phyloP scores from a whole-genome alignment of 306 rosid genomes.

The Canavalia ensiformis region DNA sequence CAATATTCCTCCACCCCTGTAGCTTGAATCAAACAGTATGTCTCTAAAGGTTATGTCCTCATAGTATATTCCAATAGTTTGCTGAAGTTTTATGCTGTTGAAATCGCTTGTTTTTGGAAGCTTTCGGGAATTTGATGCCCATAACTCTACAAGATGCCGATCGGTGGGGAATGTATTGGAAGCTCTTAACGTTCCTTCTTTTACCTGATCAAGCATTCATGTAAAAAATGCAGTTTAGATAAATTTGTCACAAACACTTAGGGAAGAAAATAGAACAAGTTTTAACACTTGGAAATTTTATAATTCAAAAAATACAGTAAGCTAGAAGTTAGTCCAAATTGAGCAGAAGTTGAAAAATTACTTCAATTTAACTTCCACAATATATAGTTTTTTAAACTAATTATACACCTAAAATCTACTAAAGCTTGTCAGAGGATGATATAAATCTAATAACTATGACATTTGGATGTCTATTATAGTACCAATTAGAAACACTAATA shows the following conservation, averaged over 20 bases:
- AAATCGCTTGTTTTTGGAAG: neutral
- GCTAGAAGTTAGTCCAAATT: no score
- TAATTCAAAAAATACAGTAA: no score
- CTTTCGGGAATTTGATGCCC: conserved; percentile 50
- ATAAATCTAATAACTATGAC: neutral
- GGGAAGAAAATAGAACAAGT: no score
- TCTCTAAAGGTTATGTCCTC: conserved; percentile 77
- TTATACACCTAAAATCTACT: neutral
- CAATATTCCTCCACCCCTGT: conserved; percentile 65
- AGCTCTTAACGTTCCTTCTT: conserved; percentile 71
- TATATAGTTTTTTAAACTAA: neutral
- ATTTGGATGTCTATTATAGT: neutral
- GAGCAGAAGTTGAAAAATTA: neutral
- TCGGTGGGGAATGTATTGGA: conserved; percentile 63
- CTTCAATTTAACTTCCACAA: neutral
- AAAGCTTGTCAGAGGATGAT: neutral
- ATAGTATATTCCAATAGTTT: conserved; percentile 52
- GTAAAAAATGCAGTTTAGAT: neutral
- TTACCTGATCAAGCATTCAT: conserved; percentile 46
- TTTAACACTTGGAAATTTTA: no score
- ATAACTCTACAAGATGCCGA: conserved; percentile 62
- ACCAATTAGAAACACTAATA: neutral
- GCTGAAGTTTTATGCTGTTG: conserved; percentile 31
- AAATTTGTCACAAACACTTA: no score
- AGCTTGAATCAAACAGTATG: conserved; percentile 70